Conservation (phyloP, 768 basidiomycete species). For the Suillus tomentosus region DNA sequence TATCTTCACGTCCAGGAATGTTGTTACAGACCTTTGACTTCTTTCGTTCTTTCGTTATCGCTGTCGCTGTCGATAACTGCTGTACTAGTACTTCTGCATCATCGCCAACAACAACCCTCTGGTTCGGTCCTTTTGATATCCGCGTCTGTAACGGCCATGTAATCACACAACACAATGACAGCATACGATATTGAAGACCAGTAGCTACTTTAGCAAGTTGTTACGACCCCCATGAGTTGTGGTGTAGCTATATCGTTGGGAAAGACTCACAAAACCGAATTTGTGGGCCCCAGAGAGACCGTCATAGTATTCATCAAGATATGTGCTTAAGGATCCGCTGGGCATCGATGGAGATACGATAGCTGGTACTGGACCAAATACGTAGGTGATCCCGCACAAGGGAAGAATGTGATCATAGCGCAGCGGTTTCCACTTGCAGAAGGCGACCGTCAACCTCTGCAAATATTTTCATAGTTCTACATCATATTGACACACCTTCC, state of each 20-base stretch:
- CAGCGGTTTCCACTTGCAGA: conserved; percentile 17
- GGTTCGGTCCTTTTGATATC: too few species aligned
- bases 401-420: conserved; percentile 40
- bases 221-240: neutral
- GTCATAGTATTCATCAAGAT: conserved; percentile 14
- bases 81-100: too few species aligned
- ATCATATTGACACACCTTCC: neutral
- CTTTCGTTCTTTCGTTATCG: too few species aligned
- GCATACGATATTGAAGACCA: conserved; percentile 13
- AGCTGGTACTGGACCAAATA: conserved; percentile 20
- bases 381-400: conserved; percentile 38
- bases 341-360: conserved; percentile 23
- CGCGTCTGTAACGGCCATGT: too few species aligned
- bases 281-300: neutral
- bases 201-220: conserved; percentile 12
- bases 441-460: neutral
- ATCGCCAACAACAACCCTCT: too few species aligned
- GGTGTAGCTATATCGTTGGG: neutral
- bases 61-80: too few species aligned
- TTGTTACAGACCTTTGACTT: too few species aligned
- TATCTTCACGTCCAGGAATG: too few species aligned
- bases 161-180: neutral
- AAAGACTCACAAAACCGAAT: neutral
- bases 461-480: neutral
- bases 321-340: conserved; percentile 19